phyloP scores from a whole-genome alignment of 768 basidiomycete genomes.

The Mycena polygramma region DNA sequence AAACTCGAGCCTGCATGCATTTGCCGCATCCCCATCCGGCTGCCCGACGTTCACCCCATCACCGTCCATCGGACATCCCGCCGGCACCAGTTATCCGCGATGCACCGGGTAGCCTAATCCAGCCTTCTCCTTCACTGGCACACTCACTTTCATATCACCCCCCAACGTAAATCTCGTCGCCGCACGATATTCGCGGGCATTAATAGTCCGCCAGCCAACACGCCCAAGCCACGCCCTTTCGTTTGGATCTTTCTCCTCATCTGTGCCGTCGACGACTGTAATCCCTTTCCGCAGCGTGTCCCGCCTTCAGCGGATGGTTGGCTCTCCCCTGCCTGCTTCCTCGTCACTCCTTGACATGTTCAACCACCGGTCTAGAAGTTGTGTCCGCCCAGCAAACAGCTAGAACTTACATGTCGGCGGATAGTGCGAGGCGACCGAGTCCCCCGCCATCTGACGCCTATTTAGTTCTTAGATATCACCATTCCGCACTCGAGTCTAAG shows the following conservation, averaged over 20 bases:
- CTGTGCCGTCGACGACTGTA: slow-evolving; percentile 11
- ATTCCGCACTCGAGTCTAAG: slow-evolving; percentile 11
- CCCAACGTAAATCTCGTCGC: slow-evolving; percentile 30
- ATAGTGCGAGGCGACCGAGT: background rate
- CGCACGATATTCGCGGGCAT: slow-evolving; percentile 34
- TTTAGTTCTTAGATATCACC: slow-evolving; percentile 10
- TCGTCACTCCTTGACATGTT: background rate
- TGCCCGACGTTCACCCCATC: background rate
- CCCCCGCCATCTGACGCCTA: background rate
- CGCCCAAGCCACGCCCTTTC: slow-evolving; percentile 35
- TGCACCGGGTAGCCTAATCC: slow-evolving; percentile 31
- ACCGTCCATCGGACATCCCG: background rate
- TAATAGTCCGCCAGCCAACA: slow-evolving; percentile 15
- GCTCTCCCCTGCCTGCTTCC: slow-evolving; percentile 27
- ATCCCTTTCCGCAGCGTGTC: slow-evolving; percentile 24
- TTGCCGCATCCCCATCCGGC: slow-evolving; percentile 27
- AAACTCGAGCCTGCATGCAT: slow-evolving; percentile 16
- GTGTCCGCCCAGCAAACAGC: slow-evolving; percentile 15
- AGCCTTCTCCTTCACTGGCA: slow-evolving; percentile 19
- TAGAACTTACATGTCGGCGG: slow-evolving; percentile 17
- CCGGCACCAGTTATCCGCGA: slow-evolving; percentile 13
- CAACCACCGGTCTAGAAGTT: slow-evolving; percentile 30
- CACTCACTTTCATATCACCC: slow-evolving; percentile 21
- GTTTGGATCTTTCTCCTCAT: slow-evolving; percentile 36
- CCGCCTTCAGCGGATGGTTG: slow-evolving; percentile 30